Conservation (phyloP, 176 grass and related monocot species). For the Alopecurus myosuroides region DNA sequence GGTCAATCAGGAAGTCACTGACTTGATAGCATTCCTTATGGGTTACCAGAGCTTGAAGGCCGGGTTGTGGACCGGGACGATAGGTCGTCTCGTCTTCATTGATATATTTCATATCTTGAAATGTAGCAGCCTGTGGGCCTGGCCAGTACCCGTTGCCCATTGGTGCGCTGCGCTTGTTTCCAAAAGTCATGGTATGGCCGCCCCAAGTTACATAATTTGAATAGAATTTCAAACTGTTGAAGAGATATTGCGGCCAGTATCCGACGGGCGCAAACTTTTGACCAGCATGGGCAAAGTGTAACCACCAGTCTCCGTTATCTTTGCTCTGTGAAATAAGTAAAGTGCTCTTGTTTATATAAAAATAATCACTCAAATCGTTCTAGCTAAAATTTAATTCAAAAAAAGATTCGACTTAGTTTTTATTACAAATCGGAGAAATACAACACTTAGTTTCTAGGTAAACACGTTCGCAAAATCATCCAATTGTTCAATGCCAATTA, state of each 20-base stretch:
- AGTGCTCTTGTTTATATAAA: not conserved
- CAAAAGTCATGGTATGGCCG: not conserved
- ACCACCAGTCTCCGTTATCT: conserved; percentile 15
- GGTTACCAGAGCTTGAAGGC: not conserved
- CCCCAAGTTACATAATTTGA: not conserved
- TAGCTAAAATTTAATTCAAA: too few species aligned
- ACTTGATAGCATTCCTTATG: not conserved
- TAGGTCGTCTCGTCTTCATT: not conserved
- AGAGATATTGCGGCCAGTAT: not conserved
- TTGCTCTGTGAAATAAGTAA: not conserved
- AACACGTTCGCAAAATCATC: not conserved
- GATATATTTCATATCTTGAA: not conserved
- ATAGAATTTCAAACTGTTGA: not conserved
- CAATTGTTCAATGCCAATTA: not conserved
- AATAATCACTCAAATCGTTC: not conserved
- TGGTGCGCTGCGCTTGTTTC: not conserved
- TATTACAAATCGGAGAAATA: not conserved
- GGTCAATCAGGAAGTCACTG: not conserved
- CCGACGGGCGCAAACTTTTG: not conserved
- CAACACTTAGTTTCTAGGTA: not conserved
- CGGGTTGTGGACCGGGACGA: not conserved
- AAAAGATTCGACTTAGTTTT: too few species aligned
- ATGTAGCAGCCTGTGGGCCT: not conserved
- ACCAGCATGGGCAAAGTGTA: not conserved
- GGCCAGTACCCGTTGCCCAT: conserved; percentile 5